Base-by-base conservation (phyloP, 139 green algal species). In the Klebsormidium nitens region DNA sequence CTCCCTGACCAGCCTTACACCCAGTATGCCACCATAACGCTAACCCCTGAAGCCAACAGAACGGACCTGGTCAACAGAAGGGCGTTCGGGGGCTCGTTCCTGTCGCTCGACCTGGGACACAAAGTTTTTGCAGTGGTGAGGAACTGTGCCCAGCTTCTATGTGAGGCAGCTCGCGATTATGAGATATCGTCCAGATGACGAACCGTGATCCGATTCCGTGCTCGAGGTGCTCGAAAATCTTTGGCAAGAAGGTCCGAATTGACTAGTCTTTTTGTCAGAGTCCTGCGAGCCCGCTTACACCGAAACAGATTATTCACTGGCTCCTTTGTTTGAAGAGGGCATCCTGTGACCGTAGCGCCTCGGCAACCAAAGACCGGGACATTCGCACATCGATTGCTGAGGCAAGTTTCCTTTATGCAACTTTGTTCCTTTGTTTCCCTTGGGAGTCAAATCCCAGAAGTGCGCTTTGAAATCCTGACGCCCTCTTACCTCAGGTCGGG, bases 81-180 rank as follows among this genome's bases (percentile, higher is more conserved):
- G 11, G 36, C 37, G 2, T 23, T 23, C 14, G 17, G 37, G 19
- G 17, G 55, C 36, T 42, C 28, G 55, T 36, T 38, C 40, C n/a
- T 29, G 59, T 55, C 67, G 26, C 55, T 55, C 11, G 67, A 75
- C 19, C 67, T 75, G 6, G 67, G 67, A 6, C 52, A 66, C 52
- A 75, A 75, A 55, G 55, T 55, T 5, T 56, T 75, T 28, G 67
- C 56, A 5, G 52, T 75, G 52, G 67, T 75, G n/a, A n/a, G n/a
- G n/a, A n/a, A n/a, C n/a, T n/a, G n/a, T n/a, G n/a, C n/a, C n/a
- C n/a, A n/a, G n/a, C n/a, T n/a, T n/a, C n/a, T n/a, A n/a, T n/a
- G n/a, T n/a, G n/a, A n/a, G n/a, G n/a, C n/a, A n/a, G n/a, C n/a
- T n/a, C n/a, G n/a, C n/a, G n/a, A n/a, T n/a, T n/a, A n/a, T n/a